phyloP scores from a whole-genome alignment of 129 eudicot genomes.

The Sambucus nigra region DNA sequence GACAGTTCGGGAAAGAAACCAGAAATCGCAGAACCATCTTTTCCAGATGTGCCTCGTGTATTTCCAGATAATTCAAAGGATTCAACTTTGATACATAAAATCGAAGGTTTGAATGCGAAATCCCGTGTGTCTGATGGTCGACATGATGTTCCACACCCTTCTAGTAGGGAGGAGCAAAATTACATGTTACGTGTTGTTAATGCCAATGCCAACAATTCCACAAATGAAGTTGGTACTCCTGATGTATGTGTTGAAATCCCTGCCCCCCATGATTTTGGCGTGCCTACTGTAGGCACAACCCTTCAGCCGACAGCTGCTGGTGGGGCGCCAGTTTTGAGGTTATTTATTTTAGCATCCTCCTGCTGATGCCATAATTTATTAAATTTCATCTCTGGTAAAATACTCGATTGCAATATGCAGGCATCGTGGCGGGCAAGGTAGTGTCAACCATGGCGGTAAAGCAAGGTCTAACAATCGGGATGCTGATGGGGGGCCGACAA shows the following conservation, averaged over 20 bases:
- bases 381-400: constrained; percentile 5
- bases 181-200: constrained; percentile 17
- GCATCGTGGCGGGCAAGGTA: constrained; percentile 41
- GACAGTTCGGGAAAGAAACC: constrained; percentile 31
- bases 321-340: constrained; percentile 36
- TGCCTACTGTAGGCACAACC: constrained; percentile 15
- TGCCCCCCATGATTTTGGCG: constrained; percentile 19
- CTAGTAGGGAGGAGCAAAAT: constrained; percentile 36
- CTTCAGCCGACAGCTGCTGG: constrained; percentile 20
- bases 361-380: constrained; percentile 7
- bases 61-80: constrained; percentile 34
- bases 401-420: constrained; percentile 28
- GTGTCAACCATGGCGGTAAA: constrained; percentile 39
- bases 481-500: constrained; percentile 60
- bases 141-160: constrained; percentile 18
- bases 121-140: constrained; percentile 61
- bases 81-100: constrained; percentile 61
- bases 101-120: constrained; percentile 81
- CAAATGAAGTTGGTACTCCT: constrained; percentile 24
- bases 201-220: constrained; percentile 17
- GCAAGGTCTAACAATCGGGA: constrained; percentile 46
- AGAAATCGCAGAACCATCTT: constrained; percentile 17
- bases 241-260: constrained; percentile 13
- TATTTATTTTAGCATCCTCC: constrained; percentile 4
- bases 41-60: constrained; percentile 21